Conservation (phyloP, 1,139 yeast species). For the Kodamaea anthophila region DNA sequence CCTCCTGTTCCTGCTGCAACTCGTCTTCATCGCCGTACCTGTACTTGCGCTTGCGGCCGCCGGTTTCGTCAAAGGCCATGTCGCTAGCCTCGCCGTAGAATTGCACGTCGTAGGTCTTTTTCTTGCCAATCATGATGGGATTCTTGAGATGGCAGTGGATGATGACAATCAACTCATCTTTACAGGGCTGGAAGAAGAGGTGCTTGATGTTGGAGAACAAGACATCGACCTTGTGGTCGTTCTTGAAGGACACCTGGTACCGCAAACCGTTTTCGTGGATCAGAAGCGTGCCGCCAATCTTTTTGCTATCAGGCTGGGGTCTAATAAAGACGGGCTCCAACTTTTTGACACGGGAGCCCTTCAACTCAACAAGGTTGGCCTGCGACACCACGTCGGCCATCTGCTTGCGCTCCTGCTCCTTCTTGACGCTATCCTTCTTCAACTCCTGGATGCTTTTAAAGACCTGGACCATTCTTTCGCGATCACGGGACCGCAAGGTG, state of each 20-base stretch:
- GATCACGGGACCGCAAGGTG: slow-evolving; percentile 84
- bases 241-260: slow-evolving; percentile 76
- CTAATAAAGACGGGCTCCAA: slow-evolving; percentile 86
- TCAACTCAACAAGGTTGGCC: slow-evolving; percentile 77
- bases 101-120: slow-evolving; percentile 92
- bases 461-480: slow-evolving; percentile 87
- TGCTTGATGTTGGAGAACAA: slow-evolving; percentile 88
- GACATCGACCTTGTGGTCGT: slow-evolving; percentile 84
- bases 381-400: slow-evolving; percentile 94
- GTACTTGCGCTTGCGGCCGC: slow-evolving; percentile 83
- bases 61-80: slow-evolving; percentile 95
- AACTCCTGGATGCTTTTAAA: slow-evolving; percentile 86
- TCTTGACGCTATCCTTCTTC: slow-evolving; percentile 85
- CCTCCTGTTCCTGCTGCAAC: slow-evolving; percentile 97
- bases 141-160: slow-evolving; percentile 89
- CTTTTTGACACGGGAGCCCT: slow-evolving; percentile 73
- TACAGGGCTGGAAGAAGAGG: slow-evolving; percentile 91
- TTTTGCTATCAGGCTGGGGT: slow-evolving; percentile 94
- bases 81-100: slow-evolving; percentile 96
- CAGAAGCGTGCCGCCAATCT: slow-evolving; percentile 84
- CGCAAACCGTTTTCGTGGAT: slow-evolving; percentile 96
- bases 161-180: slow-evolving; percentile 87
- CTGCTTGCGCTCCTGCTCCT: slow-evolving; percentile 87
- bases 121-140: slow-evolving; percentile 93
- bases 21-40: slow-evolving; percentile 98